Percentiles rank a stretch among this genome's conserved stretches.
Conservation (phyloP, 176 grass and related monocot genomes). For the Themeda triandra region DNA sequence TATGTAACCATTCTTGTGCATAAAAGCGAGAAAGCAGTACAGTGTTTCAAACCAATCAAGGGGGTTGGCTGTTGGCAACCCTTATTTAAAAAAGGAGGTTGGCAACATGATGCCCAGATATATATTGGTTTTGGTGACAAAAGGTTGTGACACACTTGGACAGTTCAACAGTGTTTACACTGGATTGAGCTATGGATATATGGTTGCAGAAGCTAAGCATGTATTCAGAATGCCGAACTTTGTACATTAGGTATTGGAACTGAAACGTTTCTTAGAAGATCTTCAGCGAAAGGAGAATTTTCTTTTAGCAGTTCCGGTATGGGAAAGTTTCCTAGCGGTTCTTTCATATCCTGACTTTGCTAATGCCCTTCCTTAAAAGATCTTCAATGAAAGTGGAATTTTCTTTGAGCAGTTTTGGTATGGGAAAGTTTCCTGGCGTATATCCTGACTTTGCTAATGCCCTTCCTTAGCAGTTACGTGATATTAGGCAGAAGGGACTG, state of each 20-base stretch:
- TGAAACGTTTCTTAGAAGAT: neutral
- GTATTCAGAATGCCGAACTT: neutral
- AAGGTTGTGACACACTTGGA: neutral
- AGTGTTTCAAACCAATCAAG: neutral
- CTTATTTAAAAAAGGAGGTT: too few relatives aligned
- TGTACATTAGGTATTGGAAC: neutral
- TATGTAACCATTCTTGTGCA: constrained; percentile 25
- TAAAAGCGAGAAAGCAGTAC: constrained; percentile 3
- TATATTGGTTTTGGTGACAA: neutral
- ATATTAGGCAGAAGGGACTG: neutral
- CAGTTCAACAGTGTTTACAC: neutral
- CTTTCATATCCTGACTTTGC: neutral
- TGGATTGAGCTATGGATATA: neutral
- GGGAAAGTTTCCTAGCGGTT: neutral
- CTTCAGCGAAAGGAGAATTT: neutral
- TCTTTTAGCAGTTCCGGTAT: neutral
- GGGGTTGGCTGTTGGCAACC: too few relatives aligned
- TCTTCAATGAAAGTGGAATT: neutral
- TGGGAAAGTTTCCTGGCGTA: neutral
- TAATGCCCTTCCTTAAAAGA: neutral
- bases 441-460: neutral
- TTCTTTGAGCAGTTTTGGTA: neutral
- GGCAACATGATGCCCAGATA: neutral
- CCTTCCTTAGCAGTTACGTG: neutral
- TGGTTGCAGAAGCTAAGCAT: neutral